Evolutionary conservation across 1,139 yeast genomes (phyloP), one percentile per base, ranked within the genome.

Genomic region (Blastobotrys buckinghamii): DNA sequence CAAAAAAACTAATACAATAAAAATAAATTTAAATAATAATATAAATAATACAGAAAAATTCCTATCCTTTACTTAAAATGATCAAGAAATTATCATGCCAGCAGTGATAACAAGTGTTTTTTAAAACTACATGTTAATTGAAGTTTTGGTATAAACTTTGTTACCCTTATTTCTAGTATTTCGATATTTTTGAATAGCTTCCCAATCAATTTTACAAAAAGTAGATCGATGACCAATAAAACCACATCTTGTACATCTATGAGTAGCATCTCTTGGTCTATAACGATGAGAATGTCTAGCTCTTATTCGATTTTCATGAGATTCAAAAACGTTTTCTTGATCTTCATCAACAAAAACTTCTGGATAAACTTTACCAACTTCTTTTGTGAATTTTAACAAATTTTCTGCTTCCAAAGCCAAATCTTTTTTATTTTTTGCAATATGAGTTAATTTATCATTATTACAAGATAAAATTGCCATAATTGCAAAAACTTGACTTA

Each of bases 401-500:
- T 49, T 49, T 24, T 45, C 49, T 10, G 51, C 47, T 36, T 42
- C 47, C 27, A 49, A 38, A 17, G 40, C 49, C 35, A 46, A 20
- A 24, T 49, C 47, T 27, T 45, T 33, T 39, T 42, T 38, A 24
- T 46, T 42, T 38, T 45, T 30, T 20, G 42, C 33, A 33, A 49
- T 36, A 39, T 49, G 49, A 4, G 43, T 15, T 19, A 49, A 39
- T 41, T 44, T 46, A 41, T 49, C 51, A 32, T 49, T 49, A 42
- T 42, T 46, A 36, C 48, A 49, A 12, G 49, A 36, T 26, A 45
- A 16, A 20, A 45, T 29, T 2, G 51, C 46, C 33, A 42, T 32
- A 19, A 49, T 45, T 12, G 51, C 49, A 45, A 42, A 49, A 40
- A 42, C 24, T 37, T 49, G 51, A 46, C 51, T 49, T 40, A 45